Base-by-base conservation (phyloP, 306 rosid species). In the Macrotyloma uniflorum region DNA sequence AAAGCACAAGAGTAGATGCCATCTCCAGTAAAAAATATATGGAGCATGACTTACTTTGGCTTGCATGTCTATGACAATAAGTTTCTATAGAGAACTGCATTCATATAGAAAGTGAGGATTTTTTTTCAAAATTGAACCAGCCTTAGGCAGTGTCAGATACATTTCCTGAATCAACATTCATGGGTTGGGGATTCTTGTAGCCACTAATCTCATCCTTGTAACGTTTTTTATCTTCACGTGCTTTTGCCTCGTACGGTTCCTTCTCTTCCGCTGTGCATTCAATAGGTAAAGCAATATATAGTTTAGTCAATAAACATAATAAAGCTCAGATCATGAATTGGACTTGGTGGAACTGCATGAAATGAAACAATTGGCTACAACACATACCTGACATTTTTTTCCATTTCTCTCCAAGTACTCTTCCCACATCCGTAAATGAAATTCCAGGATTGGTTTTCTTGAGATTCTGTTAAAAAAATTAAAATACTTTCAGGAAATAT, bases 361-460 rank as follows among this genome's bases (percentile, higher is more conserved):
- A 49, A 67, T 40, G 36, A 62, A 67, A 67, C 50, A 46, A 46
- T 30, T 45, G 67, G 53, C 62, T 78, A 66, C 46, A 80, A 79
- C 11, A 32, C 83, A 76, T 88, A 89, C 97, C 96, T 81, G 97
- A 85, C 98, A 92, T 86, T 90, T 91, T 95, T 73, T 75, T 92
- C 98, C 98, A 95, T 81, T 89, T 95, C 23, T 95, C 98, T 73
- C 99, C 99, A 6, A 95, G 97, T 72, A 84, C 91, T 87, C 91
- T 90, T 49, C 93, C 94, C 57, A 87, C 87, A 3, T 93, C 98
- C 2, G 93, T 85, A 72, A 95, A 95, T 28, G 90, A 74, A 77
- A 95, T 92, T 65, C 98, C 99, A 15, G 97, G 98, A 81, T 87
- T 88, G 9, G 40, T 87, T 80, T 93, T 95, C 96, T 85, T 93